phyloP scores from a whole-genome alignment of 345 rosid species.

The Chamaenerion angustifolium region DNA sequence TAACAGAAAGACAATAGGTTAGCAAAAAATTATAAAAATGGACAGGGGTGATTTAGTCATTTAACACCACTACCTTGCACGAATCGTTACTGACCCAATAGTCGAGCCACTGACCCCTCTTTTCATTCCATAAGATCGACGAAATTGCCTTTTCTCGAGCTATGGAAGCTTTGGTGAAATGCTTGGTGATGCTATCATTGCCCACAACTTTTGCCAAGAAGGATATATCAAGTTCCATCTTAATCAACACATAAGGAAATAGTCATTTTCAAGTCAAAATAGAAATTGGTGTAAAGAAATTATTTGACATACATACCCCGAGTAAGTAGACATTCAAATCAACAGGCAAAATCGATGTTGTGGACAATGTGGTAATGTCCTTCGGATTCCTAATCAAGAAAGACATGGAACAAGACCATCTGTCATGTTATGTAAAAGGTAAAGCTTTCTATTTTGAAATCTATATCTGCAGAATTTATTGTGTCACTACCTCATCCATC shows the following conservation, averaged over 20 bases:
- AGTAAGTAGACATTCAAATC: conserved; percentile 69
- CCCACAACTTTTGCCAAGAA: conserved; percentile 49
- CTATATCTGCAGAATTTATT: neutral
- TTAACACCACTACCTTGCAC: conserved; percentile 5
- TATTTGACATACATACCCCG: conserved; percentile 23
- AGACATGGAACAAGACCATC: conserved; percentile 3
- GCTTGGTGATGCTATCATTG: conserved; percentile 22
- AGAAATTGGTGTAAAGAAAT: neutral
- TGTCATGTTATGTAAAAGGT: neutral
- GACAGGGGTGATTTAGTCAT: neutral
- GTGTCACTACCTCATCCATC: conserved; percentile 75
- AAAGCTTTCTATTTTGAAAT: neutral
- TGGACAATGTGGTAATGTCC: conserved; percentile 43
- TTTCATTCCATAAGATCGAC: conserved; percentile 53
- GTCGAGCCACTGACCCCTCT: conserved; percentile 83
- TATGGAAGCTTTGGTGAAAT: conserved; percentile 38
- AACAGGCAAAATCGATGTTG: conserved; percentile 73
- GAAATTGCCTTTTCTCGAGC: conserved; percentile 45
- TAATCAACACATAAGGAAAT: conserved; percentile 8
- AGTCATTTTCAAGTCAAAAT: neutral
- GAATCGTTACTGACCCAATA: conserved; percentile 38
- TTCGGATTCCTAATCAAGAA: conserved; percentile 37
- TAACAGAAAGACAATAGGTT: neutral
- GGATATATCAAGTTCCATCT: conserved; percentile 90
- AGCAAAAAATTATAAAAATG: neutral